phyloP scores from a whole-genome alignment of 257 asterid genomes.

The Nyctanthes arbortristis region DNA sequence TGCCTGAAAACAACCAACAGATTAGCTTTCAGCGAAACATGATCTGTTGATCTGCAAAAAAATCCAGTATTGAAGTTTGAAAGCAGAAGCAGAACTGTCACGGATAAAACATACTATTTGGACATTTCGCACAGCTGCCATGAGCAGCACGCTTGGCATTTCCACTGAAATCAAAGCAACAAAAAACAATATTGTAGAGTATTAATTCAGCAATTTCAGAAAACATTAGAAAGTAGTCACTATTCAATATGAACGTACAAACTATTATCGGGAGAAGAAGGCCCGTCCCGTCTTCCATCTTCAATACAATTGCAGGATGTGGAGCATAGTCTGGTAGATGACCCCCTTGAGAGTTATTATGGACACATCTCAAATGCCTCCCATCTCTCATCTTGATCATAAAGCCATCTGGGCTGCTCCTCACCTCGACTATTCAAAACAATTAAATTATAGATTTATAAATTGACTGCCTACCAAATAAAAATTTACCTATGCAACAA shows the following conservation, averaged over 20 bases:
- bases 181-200: background rate
- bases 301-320: constrained; percentile 50
- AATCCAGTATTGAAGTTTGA: background rate
- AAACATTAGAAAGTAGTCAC: constrained; percentile 12
- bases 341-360: constrained; percentile 51
- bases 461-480: background rate
- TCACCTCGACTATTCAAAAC: constrained; percentile 12
- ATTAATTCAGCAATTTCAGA: background rate
- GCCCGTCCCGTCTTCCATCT: constrained; percentile 53
- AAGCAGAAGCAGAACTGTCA: background rate
- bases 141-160: constrained; percentile 94
- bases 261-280: constrained; percentile 47
- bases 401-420: background rate
- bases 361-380: constrained; percentile 35
- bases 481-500: background rate
- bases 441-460: background rate
- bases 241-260: constrained; percentile 46
- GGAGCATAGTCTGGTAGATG: constrained; percentile 54
- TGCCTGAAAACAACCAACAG: constrained; percentile 50
- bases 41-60: background rate
- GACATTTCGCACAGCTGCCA: constrained; percentile 96
- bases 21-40: constrained; percentile 14
- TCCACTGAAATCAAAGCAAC: constrained; percentile 68
- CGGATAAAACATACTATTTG: constrained; percentile 64
- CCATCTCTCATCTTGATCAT: constrained; percentile 81